Evolutionary conservation across 345 rosid genomes (phyloP), one percentile per base, ranked within the genome.

Genomic region (Cochlearia excelsa): DNA sequence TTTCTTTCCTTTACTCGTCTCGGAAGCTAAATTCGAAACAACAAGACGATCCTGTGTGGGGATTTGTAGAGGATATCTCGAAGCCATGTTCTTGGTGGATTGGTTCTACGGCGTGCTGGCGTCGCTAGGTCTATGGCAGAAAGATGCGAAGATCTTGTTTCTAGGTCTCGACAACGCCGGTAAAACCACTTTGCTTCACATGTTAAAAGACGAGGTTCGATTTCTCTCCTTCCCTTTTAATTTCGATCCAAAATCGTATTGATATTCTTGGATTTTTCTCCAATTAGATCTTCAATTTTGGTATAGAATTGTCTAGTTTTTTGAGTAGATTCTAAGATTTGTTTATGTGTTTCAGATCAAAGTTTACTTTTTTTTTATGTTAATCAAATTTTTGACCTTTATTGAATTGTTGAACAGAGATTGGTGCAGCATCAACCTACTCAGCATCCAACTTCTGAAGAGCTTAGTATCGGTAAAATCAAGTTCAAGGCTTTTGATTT

Each of bases 391-490:
- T 5, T 3, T 33, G 3, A 3, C 35, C 35, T 33, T 33, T 33
- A 33, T 33, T n/a, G 43, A 39, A 3, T 39, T 3, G 9, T 39
- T 7, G n/a, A 37, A 39, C 78, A 84, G 95, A 84, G 95, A 73
- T 75, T 87, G 66, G 95, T 82, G 61, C 95, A 87, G 69, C 94
- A 86, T 51, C 94, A 86, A 63, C 94, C 94, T 2, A 86, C 90
- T 0, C 90, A 84, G 70, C 72, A 86, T 70, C 95, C 95, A 5
- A 84, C 95, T 1, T 87, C 91, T 2, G 95, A 86, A 63, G 95
- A 86, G 67, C 76, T 86, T 40, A 82, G 90, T 67, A 86, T 86
- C 72, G 95, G 95, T 9, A 76, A 82, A 68, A 87, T 87, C 75
- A 87, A 84, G 72, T 87, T 87, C 42, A 87, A 87, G 77, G 95